A percentile compares a stretch with the other conserved stretches of the same genome.
Evolutionary conservation across 306 rosid species (phyloP).

Genomic region (Macrotyloma uniflorum): DNA sequence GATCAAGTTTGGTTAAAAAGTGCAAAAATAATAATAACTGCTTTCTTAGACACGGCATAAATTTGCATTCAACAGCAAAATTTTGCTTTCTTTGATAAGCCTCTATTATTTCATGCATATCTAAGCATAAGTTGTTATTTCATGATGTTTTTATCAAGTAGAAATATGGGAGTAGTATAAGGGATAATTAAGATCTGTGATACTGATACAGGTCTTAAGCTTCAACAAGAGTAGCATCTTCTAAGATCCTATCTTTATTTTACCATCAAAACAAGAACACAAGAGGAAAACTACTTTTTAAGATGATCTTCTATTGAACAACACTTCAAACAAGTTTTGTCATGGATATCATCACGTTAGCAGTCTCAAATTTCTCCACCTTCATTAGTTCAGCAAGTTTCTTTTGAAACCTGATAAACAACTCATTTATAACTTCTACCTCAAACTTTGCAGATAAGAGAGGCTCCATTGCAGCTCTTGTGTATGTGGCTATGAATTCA

Average conservation of each 20-base stretch:
- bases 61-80: too few species aligned
- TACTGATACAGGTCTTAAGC: not conserved
- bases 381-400: constrained; percentile 10
- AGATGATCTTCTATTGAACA: not conserved
- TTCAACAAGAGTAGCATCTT: not conserved
- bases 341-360: not conserved
- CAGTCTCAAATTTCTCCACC: not conserved
- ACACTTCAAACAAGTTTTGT: not conserved
- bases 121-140: too few species aligned
- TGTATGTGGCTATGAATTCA: not conserved
- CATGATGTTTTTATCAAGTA: too few species aligned
- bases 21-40: too few species aligned
- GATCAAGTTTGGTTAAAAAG: too few species aligned
- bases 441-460: not conserved
- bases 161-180: too few species aligned
- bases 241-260: not conserved
- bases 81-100: too few species aligned
- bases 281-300: too few species aligned
- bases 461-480: constrained; percentile 11
- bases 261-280: not conserved
- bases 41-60: too few species aligned
- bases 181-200: too few species aligned
- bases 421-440: not conserved
- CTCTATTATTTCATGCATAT: too few species aligned
- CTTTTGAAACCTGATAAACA: not conserved